Percentiles rank a stretch among this genome's conserved stretches.
phyloP scores from a whole-genome alignment of 768 basidiomycete species.

The Macrolepiota fuliginosa region DNA sequence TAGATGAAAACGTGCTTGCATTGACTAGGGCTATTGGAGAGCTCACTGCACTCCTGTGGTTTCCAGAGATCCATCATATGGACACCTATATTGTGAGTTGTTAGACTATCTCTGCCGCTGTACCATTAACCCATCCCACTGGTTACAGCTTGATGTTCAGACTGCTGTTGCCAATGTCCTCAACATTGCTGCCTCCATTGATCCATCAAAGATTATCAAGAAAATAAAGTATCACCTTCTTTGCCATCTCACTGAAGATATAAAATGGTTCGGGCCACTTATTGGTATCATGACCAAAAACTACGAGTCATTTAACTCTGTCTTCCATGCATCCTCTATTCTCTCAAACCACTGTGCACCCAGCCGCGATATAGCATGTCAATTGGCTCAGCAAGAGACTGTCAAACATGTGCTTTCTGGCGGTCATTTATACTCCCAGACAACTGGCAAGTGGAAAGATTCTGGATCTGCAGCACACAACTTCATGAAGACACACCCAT shows the following conservation, averaged over 20 bases:
- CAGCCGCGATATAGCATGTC: conserved; percentile 36
- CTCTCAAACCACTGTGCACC: conserved; percentile 41
- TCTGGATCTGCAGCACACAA: background rate
- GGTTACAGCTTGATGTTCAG: conserved; percentile 25
- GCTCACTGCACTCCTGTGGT: conserved; percentile 38
- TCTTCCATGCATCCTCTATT: conserved; percentile 38
- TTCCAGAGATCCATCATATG: conserved; percentile 34
- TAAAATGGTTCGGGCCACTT: conserved; percentile 30
- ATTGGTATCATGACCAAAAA: conserved; percentile 30
- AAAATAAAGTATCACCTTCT: conserved; percentile 38
- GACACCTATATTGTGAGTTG: conserved; percentile 27
- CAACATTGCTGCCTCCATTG: conserved; percentile 28
- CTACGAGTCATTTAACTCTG: conserved; percentile 40
- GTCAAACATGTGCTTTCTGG: conserved; percentile 30
- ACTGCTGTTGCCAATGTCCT: conserved; percentile 32
- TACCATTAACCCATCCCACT: too few species aligned
- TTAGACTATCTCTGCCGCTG: background rate
- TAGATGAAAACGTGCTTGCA: conserved; percentile 17
- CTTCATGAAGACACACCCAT: background rate
- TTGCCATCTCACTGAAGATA: conserved; percentile 30
- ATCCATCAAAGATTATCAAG: conserved; percentile 27
- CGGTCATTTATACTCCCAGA: conserved; percentile 15
- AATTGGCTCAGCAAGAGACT: conserved; percentile 25
- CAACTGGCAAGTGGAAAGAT: background rate
- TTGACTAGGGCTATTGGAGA: conserved; percentile 30